A percentile compares a stretch with the other conserved stretches of the same genome.
Evolutionary conservation across 2,329 filamentous ascomycete genomes (phyloP).

Genomic region (Diaporthe sp.): DNA sequence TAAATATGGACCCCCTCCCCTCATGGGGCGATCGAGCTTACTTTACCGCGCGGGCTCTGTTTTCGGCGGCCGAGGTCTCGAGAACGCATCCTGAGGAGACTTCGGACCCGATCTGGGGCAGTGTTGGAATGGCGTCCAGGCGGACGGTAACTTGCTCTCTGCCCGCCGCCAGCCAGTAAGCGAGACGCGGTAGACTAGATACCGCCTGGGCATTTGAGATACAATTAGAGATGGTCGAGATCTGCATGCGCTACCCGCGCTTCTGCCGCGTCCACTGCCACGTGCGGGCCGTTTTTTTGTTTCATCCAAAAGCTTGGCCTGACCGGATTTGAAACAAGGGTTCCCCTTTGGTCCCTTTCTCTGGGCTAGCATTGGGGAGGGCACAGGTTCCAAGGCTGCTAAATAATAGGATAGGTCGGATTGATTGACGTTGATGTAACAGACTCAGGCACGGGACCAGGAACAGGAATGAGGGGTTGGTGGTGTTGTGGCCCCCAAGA

Average conservation of each 20-base stretch:
- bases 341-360: neutral
- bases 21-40: slow-evolving; percentile 15
- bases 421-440: neutral
- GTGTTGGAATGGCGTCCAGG: neutral
- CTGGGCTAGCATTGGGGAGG: neutral
- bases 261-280: slow-evolving; percentile 29
- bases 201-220: neutral
- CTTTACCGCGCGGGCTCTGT: neutral
- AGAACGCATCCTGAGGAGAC: neutral
- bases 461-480: slow-evolving; percentile 2
- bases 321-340: slow-evolving; percentile 33
- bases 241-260: slow-evolving; percentile 28
- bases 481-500: neutral
- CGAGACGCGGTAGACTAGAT: neutral
- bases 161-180: neutral
- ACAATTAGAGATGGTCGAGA: neutral
- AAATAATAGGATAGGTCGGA: neutral
- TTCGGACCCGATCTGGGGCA: neutral
- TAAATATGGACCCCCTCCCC: slow-evolving; percentile 20
- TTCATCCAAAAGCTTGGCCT: slow-evolving; percentile 29
- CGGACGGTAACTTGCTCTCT: neutral
- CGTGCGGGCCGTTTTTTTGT: slow-evolving; percentile 34
- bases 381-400: neutral
- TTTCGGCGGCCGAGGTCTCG: neutral
- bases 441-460: neutral